Evolutionary conservation across 176 grass and related monocot genomes (phyloP).

Genomic region (Triticum turgidum): DNA sequence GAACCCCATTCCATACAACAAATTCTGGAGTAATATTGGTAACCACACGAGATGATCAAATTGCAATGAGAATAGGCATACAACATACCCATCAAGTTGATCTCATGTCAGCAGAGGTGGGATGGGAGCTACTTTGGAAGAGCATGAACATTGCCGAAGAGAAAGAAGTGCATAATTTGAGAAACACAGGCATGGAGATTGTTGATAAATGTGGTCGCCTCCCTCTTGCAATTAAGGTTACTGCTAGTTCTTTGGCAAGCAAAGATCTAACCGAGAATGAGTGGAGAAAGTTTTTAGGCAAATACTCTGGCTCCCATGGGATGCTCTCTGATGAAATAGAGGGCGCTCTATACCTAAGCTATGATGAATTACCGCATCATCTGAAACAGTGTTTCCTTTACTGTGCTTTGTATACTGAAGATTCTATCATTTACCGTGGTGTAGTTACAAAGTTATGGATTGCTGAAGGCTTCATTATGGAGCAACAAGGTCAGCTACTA

Average conservation of each 20-base stretch:
- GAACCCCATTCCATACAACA: conserved; percentile 1
- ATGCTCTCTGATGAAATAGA: conserved; percentile 2
- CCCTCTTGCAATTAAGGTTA: conserved; percentile 42
- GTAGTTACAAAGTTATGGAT: conserved; percentile 33
- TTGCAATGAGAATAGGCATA: background rate
- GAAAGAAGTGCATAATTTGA: conserved; percentile 3
- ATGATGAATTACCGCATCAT: conserved; percentile 6
- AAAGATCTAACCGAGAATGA: conserved; percentile 7
- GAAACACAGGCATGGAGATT: background rate
- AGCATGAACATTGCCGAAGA: conserved; percentile 14
- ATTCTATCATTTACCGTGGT: rapidly evolving
- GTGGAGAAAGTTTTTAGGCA: conserved; percentile 22
- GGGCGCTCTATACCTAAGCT: conserved; percentile 35
- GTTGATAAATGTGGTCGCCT: conserved; percentile 38
- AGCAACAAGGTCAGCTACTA: background rate
- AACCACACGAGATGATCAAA: conserved; percentile 25
- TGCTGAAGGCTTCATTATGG: conserved; percentile 32
- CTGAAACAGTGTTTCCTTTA: conserved; percentile 54
- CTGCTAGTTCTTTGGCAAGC: background rate
- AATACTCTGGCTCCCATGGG: background rate
- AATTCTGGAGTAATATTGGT: conserved; percentile 6
- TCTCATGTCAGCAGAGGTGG: background rate
- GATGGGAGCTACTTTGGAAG: conserved; percentile 40
- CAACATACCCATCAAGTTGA: conserved; percentile 26
- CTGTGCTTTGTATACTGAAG: conserved; percentile 14